A percentile compares a stretch with the other conserved stretches of the same genome.
Evolutionary conservation across 2,329 filamentous ascomycete species (phyloP).

Genomic region (Colletotrichum lentis): DNA sequence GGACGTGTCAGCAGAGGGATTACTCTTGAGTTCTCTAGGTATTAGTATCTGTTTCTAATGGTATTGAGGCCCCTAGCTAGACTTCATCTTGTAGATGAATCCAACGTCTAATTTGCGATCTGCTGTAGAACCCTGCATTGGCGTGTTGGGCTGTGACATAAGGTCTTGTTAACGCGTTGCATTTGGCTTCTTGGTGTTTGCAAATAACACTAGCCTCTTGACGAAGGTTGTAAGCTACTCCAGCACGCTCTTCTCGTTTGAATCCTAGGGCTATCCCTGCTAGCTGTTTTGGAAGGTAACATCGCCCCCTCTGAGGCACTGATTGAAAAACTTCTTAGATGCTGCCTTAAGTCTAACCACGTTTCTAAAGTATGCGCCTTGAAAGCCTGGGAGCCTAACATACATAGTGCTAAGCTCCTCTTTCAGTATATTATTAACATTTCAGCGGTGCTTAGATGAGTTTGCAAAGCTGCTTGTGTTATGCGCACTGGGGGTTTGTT

Average conservation of each 20-base stretch:
- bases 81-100: constrained; percentile 44
- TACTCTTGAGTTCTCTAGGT: constrained; percentile 57
- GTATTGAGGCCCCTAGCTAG: constrained; percentile 40
- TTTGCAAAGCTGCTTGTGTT: too few species aligned
- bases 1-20: constrained; percentile 50
- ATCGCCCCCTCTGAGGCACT: too few species aligned
- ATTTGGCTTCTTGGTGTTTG: constrained; percentile 40
- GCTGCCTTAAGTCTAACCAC: too few species aligned
- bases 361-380: too few species aligned
- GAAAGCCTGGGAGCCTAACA: too few species aligned
- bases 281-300: too few species aligned
- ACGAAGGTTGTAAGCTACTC: constrained; percentile 46
- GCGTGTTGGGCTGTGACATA: constrained; percentile 43
- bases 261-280: too few species aligned
- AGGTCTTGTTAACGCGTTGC: constrained; percentile 41
- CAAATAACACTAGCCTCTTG: constrained; percentile 44
- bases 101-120: constrained; percentile 45
- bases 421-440: too few species aligned
- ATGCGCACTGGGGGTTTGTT: too few species aligned
- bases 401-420: too few species aligned
- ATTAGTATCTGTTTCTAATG: constrained; percentile 56
- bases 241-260: constrained; percentile 49
- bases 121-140: constrained; percentile 41
- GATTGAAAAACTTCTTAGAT: too few species aligned
- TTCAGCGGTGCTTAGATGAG: too few species aligned